phyloP scores from a whole-genome alignment of 108 stramenopile genomes.

The Cyclotella kingstonii region DNA sequence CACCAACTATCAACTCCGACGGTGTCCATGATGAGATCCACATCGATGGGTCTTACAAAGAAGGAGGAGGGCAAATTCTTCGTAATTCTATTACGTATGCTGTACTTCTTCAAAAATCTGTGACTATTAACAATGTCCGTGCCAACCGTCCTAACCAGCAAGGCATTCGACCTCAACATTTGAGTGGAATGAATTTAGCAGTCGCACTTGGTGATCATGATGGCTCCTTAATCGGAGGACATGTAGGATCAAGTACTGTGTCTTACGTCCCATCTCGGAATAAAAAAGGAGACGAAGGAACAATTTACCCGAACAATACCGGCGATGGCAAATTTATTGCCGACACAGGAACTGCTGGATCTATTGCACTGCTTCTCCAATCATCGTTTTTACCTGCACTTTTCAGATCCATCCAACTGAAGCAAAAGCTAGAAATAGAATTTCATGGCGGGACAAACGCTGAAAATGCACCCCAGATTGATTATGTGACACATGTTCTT shows the following conservation, averaged over 20 bases:
- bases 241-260: conserved; percentile 41
- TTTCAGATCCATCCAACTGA: conserved; percentile 2
- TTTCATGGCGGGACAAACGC: conserved; percentile 64
- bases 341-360: conserved; percentile 68
- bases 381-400: conserved; percentile 57
- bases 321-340: conserved; percentile 6
- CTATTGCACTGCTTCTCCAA: conserved; percentile 65
- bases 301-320: neutral
- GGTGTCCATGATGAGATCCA: neutral
- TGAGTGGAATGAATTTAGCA: conserved; percentile 44
- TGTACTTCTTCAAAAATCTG: conserved; percentile 38
- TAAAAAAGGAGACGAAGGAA: neutral
- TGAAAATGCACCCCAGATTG: conserved; percentile 63
- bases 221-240: conserved; percentile 28
- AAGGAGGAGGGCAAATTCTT: conserved; percentile 74
- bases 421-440: conserved; percentile 14
- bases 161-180: conserved; percentile 61
- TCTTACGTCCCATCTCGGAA: conserved; percentile 14
- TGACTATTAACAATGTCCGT: conserved; percentile 53
- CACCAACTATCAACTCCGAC: neutral
- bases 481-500: conserved; percentile 61
- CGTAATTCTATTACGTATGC: conserved; percentile 63
- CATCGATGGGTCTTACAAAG: conserved; percentile 65
- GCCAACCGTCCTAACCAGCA: conserved; percentile 43
- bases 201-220: conserved; percentile 35